Conservation (phyloP, 306 rosid genomes). For the Medicago lupulina region DNA sequence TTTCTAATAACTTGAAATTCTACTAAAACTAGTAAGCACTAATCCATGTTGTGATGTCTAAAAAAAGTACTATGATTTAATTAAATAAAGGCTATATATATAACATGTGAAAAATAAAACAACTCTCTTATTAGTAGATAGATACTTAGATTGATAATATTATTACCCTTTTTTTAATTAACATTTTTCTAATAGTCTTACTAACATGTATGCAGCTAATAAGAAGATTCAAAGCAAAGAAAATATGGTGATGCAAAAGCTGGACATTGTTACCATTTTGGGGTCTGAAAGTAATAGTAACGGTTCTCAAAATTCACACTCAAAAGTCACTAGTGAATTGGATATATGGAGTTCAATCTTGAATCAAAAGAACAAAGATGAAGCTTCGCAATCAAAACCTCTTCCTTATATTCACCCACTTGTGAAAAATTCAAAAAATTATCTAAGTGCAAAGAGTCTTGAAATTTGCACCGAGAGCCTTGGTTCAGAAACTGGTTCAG, state of each 20-base stretch:
- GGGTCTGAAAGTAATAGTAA: too few relatives aligned
- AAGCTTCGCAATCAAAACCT: slow-evolving; percentile 25
- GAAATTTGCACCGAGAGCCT: slow-evolving; percentile 84
- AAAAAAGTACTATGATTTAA: too few relatives aligned
- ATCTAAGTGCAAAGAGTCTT: slow-evolving; percentile 63
- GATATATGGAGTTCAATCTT: slow-evolving; percentile 66
- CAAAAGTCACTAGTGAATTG: not conserved
- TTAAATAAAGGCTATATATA: too few relatives aligned
- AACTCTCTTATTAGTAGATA: too few relatives aligned
- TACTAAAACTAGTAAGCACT: not conserved
- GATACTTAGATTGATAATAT: too few relatives aligned
- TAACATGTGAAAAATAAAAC: too few relatives aligned
- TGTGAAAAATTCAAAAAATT: slow-evolving; percentile 58
- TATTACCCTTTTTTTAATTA: not conserved
- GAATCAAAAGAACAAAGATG: slow-evolving; percentile 45
- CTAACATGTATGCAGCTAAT: slow-evolving; percentile 45
- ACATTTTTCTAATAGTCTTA: too few relatives aligned
- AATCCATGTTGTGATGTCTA: not conserved
- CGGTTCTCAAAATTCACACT: slow-evolving; percentile 32
- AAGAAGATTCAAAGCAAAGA: slow-evolving; percentile 40
- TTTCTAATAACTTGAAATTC: not conserved
- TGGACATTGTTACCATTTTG: too few relatives aligned
- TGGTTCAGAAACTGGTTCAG: slow-evolving; percentile 91
- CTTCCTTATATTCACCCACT: slow-evolving; percentile 79
- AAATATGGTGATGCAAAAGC: slow-evolving; percentile 20